Evolutionary conservation across 129 eudicot genomes (phyloP).

Genomic region (Artemisia tridentata): DNA sequence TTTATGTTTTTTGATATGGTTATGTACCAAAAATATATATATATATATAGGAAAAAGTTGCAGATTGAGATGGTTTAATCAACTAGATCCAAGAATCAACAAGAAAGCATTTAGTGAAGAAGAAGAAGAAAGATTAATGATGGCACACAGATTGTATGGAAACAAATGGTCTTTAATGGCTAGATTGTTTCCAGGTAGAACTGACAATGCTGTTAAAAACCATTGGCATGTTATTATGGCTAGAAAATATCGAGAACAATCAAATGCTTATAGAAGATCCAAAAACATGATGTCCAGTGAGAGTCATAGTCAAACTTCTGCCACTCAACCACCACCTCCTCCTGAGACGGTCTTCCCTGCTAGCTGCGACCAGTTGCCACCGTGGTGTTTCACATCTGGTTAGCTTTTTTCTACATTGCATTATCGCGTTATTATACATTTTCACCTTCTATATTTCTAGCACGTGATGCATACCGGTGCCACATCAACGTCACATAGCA

Average conservation of each 20-base stretch:
- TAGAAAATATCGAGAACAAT: constrained; percentile 53
- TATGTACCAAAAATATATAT: constrained; percentile 33
- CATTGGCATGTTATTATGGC: constrained; percentile 96
- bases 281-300: constrained; percentile 28
- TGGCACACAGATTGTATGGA: constrained; percentile 61
- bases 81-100: constrained; percentile 77
- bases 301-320: constrained; percentile 33
- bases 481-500: no score
- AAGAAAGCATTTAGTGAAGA: constrained; percentile 61
- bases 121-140: constrained; percentile 67
- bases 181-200: constrained; percentile 74
- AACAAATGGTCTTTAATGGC: constrained; percentile 86
- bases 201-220: constrained; percentile 84
- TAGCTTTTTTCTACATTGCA: constrained; percentile 12
- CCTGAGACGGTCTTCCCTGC: neutral
- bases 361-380: constrained; percentile 13
- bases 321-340: constrained; percentile 19
- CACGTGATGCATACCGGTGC: no score
- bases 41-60: constrained; percentile 68
- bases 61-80: constrained; percentile 88
- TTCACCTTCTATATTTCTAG: neutral
- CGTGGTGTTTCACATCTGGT: constrained; percentile 22
- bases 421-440: neutral
- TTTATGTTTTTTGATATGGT: constrained; percentile 10
- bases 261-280: constrained; percentile 30